Evolutionary conservation across 768 basidiomycete genomes (phyloP).

Genomic region (Agrocybe chaxingu): DNA sequence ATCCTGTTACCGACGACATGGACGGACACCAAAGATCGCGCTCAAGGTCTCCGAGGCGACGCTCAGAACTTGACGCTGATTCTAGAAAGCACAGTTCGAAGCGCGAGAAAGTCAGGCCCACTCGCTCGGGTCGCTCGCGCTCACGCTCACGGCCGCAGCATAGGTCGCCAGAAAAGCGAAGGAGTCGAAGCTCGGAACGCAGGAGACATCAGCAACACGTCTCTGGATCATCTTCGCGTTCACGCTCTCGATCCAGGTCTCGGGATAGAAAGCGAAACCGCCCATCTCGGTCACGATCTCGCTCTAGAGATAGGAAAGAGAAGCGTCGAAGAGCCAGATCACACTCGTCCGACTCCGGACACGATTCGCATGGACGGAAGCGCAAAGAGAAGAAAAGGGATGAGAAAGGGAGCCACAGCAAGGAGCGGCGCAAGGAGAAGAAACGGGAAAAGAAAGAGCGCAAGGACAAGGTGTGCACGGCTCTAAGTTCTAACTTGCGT

Average conservation of each 20-base stretch:
- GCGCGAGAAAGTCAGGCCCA: constrained; percentile 10
- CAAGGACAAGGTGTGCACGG: constrained; percentile 47
- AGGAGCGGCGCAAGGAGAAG: constrained; percentile 42
- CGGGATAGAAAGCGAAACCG: constrained; percentile 18
- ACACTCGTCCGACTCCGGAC: constrained; percentile 37
- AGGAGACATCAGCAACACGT: constrained; percentile 25
- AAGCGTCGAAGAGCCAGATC: constrained; percentile 28
- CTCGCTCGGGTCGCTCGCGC: constrained; percentile 17
- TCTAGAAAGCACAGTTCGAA: neutral
- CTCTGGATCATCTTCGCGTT: constrained; percentile 19
- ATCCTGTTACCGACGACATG: constrained; percentile 6
- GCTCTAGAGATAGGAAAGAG: constrained; percentile 26
- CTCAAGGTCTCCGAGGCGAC: constrained; percentile 20
- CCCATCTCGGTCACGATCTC: constrained; percentile 22
- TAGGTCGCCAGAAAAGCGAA: constrained; percentile 21
- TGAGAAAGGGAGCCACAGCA: constrained; percentile 44
- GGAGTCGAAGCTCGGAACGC: constrained; percentile 29
- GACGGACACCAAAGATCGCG: constrained; percentile 19
- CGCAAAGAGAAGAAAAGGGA: constrained; percentile 45
- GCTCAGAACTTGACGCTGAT: constrained; percentile 6
- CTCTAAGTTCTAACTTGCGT: constrained; percentile 1
- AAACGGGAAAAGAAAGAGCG: constrained; percentile 70
- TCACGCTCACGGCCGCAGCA: constrained; percentile 20
- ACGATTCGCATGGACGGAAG: constrained; percentile 43
- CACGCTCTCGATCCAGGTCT: constrained; percentile 30